These are phyloP conservation scores for Conticribra weissflogii DNA, from an alignment of 108 stramenopile species.

Conservation along the genomic window DNA sequence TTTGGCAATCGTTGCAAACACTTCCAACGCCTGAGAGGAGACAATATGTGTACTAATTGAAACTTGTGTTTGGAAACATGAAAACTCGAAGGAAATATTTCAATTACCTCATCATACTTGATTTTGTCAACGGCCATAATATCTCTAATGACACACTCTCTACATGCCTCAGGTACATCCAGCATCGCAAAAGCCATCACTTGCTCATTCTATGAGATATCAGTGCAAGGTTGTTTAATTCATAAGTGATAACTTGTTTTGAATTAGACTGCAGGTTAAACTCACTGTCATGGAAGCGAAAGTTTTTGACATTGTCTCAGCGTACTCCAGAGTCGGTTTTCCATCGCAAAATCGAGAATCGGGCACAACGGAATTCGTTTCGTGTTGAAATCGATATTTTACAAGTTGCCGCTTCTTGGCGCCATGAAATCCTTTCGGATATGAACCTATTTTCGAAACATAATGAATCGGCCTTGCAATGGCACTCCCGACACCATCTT, in stretches of 20 bases:
- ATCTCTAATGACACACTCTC: conserved; percentile 38
- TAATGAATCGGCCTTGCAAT: too few species aligned
- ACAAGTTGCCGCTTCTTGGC: too few species aligned
- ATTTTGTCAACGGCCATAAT: conserved; percentile 43
- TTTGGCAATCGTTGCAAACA: conserved; percentile 28
- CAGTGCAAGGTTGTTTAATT: too few species aligned
- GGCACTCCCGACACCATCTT: too few species aligned
- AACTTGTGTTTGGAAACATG: not conserved
- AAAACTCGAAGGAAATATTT: not conserved
- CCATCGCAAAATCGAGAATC: too few species aligned
- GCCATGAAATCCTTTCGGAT: too few species aligned
- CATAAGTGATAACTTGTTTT: too few species aligned
- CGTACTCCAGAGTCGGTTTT: conserved; percentile 38
- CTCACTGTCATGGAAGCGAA: conserved; percentile 41
- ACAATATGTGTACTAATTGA: not conserved
- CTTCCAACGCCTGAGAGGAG: conserved; percentile 49
- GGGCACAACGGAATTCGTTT: too few species aligned
- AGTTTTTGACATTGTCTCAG: conserved; percentile 18
- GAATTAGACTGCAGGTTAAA: too few species aligned
- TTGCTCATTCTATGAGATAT: too few species aligned
- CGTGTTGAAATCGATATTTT: too few species aligned
- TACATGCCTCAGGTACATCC: conserved; percentile 37
- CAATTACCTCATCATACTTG: conserved; percentile 38
- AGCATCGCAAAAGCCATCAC: conserved; percentile 26
- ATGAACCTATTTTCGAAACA: too few species aligned